Base-by-base conservation (phyloP, 805 yeast genomes). In the Yarrowia sp. region DNA sequence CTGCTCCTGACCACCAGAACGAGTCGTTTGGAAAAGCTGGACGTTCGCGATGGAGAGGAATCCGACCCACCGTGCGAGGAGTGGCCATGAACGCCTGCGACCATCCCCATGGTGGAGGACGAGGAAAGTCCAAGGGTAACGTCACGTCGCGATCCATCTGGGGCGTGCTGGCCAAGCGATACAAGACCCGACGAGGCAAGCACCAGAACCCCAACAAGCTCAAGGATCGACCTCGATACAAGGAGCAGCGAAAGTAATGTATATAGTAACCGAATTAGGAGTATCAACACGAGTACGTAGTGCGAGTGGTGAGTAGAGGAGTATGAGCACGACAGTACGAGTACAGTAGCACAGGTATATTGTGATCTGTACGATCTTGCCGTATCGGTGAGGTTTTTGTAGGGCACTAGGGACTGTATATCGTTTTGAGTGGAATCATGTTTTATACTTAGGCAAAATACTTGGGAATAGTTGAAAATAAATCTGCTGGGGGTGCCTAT, bases 91-190 rank as follows among this genome's bases (percentile, higher is more conserved):
- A 95, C 79, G 95, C 95, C 68, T 85, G 87, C 75, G 98, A 95
- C 78, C 99, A 95, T 81, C 99, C 99, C 69, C 92, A 91, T 73
- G 99, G 99, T 82, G 99, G 99, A 87, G 99, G 99, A 80, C 87
- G 99, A 83, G 99, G 99, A 85, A 95, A 95, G 78, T 89, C 96
- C 67, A 95, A 95, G 86, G 90, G 97, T 68, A 92, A 93, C 79
- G 93, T 91, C 80, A 83, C 89, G 66, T 90, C 98, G 19, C 90
- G 89, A 81, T 89, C 97, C 65, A 96, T 96, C 76, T 93, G 98
- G 97, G 99, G 99, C 72, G 87, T 87, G 67, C 77, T 89, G 73
- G 88, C 93, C 44, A 93, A 93, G 83, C 88, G 90, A 65, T 92
- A 85, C 80, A 92, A 91, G 84, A 95, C 98, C 16, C 87, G 99